Conservation (phyloP, 2,329 filamentous ascomycete species). For the Dactylonectria estremocensis region DNA sequence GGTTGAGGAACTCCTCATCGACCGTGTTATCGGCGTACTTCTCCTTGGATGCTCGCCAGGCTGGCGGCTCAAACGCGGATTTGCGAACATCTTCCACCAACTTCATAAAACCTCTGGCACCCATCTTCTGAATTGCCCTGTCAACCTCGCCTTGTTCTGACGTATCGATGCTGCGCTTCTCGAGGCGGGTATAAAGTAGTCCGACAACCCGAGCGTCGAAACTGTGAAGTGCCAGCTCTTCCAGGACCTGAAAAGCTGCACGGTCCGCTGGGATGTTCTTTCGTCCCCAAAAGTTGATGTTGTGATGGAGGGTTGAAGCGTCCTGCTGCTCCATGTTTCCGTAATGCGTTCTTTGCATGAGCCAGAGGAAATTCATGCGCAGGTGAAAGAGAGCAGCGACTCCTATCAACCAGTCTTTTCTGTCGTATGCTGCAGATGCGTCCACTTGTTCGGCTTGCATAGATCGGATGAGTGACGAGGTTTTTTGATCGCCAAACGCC, state of each 20-base stretch:
- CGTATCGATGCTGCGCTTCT: background rate
- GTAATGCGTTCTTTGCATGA: too few relatives aligned
- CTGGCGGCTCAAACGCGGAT: background rate
- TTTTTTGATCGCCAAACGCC: too few relatives aligned
- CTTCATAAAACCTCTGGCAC: background rate
- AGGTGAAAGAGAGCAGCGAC: too few relatives aligned
- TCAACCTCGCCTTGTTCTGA: conserved; percentile 2
- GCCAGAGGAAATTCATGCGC: too few relatives aligned
- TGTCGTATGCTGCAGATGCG: too few relatives aligned
- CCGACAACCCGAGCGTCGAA: background rate
- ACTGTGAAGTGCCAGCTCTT: conserved; percentile 3
- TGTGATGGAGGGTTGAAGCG: too few relatives aligned
- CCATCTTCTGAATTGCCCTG: background rate
- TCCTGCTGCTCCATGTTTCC: too few relatives aligned
- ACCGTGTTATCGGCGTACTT: background rate
- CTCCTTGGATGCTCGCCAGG: conserved; percentile 1
- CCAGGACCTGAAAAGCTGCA: background rate
- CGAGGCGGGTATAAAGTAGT: background rate
- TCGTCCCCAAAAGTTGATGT: background rate
- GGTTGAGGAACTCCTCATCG: background rate
- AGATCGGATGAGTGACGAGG: too few relatives aligned
- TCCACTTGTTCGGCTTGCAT: too few relatives aligned
- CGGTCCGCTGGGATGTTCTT: conserved; percentile 1
- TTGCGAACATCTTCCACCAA: background rate
- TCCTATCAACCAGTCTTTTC: too few relatives aligned